phyloP scores from a whole-genome alignment of 768 basidiomycete species.

The Termitomyces bulborhizus region DNA sequence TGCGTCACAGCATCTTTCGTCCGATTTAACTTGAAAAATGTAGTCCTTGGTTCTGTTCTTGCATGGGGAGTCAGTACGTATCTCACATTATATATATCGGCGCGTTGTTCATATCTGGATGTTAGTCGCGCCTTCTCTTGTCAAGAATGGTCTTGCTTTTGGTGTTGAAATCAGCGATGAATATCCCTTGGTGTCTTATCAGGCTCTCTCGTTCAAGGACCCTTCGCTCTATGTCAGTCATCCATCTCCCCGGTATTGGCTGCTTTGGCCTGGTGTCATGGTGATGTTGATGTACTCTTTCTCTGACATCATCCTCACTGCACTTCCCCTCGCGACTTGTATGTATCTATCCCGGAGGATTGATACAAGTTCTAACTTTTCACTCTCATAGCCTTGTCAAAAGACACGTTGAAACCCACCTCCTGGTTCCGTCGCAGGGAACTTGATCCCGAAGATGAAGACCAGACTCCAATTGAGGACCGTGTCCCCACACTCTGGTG shows the following conservation, averaged over 20 bases:
- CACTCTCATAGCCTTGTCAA: constrained; percentile 11
- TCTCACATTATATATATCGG: neutral
- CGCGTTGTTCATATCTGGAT: neutral
- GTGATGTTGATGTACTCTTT: constrained; percentile 59
- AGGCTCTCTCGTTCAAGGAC: constrained; percentile 39
- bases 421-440: constrained; percentile 25
- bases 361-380: neutral
- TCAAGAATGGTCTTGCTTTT: constrained; percentile 47
- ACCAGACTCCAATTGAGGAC: constrained; percentile 47
- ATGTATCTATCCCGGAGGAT: neutral
- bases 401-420: constrained; percentile 19
- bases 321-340: constrained; percentile 29
- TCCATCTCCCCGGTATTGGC: constrained; percentile 56
- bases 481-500: constrained; percentile 53
- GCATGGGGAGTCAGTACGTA: constrained; percentile 54
- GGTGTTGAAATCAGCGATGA: constrained; percentile 30
- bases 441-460: constrained; percentile 35
- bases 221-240: constrained; percentile 30
- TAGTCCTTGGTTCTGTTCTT: constrained; percentile 46
- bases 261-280: constrained; percentile 57
- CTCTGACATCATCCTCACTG: constrained; percentile 40
- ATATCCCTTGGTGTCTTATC: constrained; percentile 38
- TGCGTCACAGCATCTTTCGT: neutral
- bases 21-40: neutral
- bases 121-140: constrained; percentile 44